Evolutionary conservation across 192 early-diverging fungal species (phyloP), one percentile per base, ranked within the genome.

Genomic region (Geranomyces michiganensis): DNA sequence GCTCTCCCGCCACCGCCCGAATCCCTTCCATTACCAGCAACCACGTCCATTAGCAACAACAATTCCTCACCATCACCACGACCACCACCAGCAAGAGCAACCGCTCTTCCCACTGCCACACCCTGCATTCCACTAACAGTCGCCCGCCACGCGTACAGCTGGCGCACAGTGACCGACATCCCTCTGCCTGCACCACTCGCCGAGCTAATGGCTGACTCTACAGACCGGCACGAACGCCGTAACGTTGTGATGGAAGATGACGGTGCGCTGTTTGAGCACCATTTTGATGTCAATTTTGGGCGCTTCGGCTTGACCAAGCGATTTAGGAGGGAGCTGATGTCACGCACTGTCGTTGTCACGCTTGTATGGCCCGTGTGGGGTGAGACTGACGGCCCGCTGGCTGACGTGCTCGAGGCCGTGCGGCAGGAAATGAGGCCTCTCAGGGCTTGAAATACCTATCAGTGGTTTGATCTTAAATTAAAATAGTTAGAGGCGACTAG

Each of bases 161-260:
- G 60, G 60, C 60, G 60, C 31, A 22, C 26, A 12, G 31, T 62
- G 26, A 62, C 60, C 60, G 60, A 62, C 41, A 62, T 62, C 41
- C 60, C 60, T 0, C 41, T 62, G 12, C 60, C 60, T 9, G 30
- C 24, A 10, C n/a, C 24, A 22, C 41, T 62, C n/a, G 60, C n/a
- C 19, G 21, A 31, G 27, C 60, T 62, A 21, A 62, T 62, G 60
- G 36, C 36, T 10, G 60, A 62, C n/a, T 9, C 22, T 0, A 30
- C 60, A 0, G 26, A 10, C 22, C 12, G 7, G 13, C 22, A 8
- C 60, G 30, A 31, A 30, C 19, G 21, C 2, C 30, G 31, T 9
- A 27, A 62, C n/a, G 60, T 62, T 26, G 68, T 78, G 12, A 78
- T 77, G 32, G 74, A 76, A 56, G 74, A 76, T 24, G 60, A 70